phyloP scores from a whole-genome alignment of 169 alveolate genomes.

The Plasmodium sp. region DNA sequence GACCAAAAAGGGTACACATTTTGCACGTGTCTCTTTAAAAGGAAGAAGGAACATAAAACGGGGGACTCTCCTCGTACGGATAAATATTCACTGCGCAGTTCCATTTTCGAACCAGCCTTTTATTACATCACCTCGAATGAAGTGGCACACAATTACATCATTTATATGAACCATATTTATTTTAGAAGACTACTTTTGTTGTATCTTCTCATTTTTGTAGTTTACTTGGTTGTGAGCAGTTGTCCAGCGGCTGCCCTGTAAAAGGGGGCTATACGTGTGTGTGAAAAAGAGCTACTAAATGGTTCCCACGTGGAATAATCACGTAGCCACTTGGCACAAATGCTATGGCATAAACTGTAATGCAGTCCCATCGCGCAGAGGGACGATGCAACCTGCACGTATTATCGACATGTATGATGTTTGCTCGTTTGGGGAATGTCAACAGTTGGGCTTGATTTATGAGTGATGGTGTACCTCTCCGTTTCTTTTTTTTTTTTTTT shows the following conservation, averaged over 20 bases:
- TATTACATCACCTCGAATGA: constrained; percentile 30
- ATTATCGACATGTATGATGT: background rate
- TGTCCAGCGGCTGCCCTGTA: background rate
- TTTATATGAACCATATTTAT: constrained; percentile 38
- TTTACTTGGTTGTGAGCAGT: constrained; percentile 2
- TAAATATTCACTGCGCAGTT: background rate
- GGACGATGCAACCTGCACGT: background rate
- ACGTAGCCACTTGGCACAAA: background rate
- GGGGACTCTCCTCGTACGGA: background rate
- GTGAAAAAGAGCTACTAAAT: background rate
- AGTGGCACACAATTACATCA: constrained; percentile 27
- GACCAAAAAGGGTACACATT: background rate
- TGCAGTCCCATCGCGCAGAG: background rate
- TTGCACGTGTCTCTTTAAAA: background rate
- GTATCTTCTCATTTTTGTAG: constrained; percentile 21
- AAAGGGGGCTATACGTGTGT: background rate
- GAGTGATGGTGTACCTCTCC: background rate
- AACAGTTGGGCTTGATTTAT: background rate
- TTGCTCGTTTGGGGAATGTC: background rate
- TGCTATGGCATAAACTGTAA: background rate
- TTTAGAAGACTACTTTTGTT: constrained; percentile 26
- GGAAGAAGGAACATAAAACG: background rate
- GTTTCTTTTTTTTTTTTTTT: background rate
- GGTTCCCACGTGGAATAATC: background rate
- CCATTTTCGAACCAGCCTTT: background rate